Base-by-base conservation (phyloP, 1,139 yeast species). In the Candida sanyaensis region DNA sequence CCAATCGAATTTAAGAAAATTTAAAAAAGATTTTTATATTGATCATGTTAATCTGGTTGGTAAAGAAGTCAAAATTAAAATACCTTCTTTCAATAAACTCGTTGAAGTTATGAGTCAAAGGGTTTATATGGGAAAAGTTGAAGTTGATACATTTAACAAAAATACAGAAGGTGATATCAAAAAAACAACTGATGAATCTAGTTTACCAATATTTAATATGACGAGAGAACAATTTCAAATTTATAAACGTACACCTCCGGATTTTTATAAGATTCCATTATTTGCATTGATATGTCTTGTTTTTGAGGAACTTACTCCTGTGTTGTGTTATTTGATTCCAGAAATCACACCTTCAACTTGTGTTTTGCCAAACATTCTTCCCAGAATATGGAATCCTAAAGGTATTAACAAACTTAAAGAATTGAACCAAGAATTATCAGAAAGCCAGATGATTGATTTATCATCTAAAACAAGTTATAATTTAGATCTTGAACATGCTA, bases 341-440 rank as follows among this genome's bases (percentile, higher is more conserved):
- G 78, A 77, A 48, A 60, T 87, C 11, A 77, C 88, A 1, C 95
- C 95, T 0, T 76, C 78, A 54, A 86, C 93, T 0, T 88, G 95
- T 64, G 69, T 80, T 5, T 67, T 83, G 42, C 90, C 90, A 0
- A 68, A 71, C 2, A 64, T 81, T 12, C 56, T 73, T 34, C 75
- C 78, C 0, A 59, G 73, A 32, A 42, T 74, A 23, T 71, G 77
- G 77, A 55, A 55, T 29, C 47, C 54, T 5, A 50, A 50, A 5
- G 45, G 58, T 6, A 48, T 42, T 11, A 36, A 38, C 7, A 38
- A 43, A 21, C 40, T 58, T 6, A 41, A 41, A 10, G 48, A 47
- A 29, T n/a, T 44, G 6, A 51, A 43, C 12, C 50, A 43, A 26
- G 31, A 44, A 11, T 29, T 48, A 44, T 38, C 45, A 41, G 39